Evolutionary conservation across 441 rosid species (phyloP).

Genomic region (Capsella rubella): DNA sequence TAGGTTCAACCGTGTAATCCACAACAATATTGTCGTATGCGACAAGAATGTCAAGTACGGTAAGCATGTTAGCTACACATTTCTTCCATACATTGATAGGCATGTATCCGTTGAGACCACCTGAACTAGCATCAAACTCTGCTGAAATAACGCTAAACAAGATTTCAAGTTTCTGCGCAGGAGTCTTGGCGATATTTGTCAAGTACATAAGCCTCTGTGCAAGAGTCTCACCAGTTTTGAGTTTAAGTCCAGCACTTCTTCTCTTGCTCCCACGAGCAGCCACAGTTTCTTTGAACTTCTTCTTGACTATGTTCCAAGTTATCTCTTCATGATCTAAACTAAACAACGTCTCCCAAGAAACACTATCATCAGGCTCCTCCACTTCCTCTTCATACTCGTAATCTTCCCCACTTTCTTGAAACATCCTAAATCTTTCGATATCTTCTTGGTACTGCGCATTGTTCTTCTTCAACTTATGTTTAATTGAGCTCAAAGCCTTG

Average conservation of each 20-base stretch:
- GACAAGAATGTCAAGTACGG: not conserved
- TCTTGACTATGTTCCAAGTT: not conserved
- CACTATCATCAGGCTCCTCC: conserved; percentile 42
- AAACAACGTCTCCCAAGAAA: conserved; percentile 59
- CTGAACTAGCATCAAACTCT: conserved; percentile 74
- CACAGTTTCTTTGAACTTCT: not conserved
- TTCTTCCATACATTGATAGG: conserved; percentile 54
- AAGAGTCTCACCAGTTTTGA: not conserved
- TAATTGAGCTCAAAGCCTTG: conserved; percentile 82
- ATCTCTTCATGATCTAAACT: not conserved
- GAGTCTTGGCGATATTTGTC: conserved; percentile 71
- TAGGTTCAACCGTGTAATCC: not conserved
- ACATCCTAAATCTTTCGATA: conserved; percentile 62
- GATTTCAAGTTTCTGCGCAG: conserved; percentile 80
- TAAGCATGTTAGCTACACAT: not conserved
- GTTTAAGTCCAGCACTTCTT: not conserved
- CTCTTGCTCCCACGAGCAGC: not conserved
- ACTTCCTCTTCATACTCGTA: conserved; percentile 46
- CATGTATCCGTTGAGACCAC: conserved; percentile 52
- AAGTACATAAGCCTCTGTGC: not conserved
- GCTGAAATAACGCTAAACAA: conserved; percentile 72
- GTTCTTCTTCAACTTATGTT: conserved; percentile 75
- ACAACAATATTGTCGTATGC: not conserved
- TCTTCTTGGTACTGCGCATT: conserved; percentile 70
- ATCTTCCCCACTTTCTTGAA: conserved; percentile 62